Evolutionary conservation across 768 basidiomycete species (phyloP), one percentile per base, ranked within the genome.

Genomic region (Termitomyces titanicus): DNA sequence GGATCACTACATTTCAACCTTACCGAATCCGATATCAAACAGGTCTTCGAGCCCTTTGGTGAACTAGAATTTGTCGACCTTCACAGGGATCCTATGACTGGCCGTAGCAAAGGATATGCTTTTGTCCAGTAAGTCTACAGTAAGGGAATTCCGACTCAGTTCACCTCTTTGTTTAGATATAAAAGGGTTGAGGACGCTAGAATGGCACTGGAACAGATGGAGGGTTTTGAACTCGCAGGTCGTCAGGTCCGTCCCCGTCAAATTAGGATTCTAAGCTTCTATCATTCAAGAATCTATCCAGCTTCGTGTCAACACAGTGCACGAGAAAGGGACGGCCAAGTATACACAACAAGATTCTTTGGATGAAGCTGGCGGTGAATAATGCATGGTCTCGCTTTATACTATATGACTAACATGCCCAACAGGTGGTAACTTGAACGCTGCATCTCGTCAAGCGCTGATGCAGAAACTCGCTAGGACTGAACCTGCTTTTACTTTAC

Each of bases 401-500:
- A n/a, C 52, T 49, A 27, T 15, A 33, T 40, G 22, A 38, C 48
- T 66, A 18, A 67, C 48, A 43, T 43, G 12, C 6, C 20, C 3
- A 43, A 37, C 67, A 95, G 93, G 90, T 73, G 92, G 91, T 91
- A 93, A 93, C 82, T 84, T 97, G 80, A 97, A 97, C 79, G 92
- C 92, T 79, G 92, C 91, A 67, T 93, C 94, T 69, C 92, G 97
- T 76, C 94, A 97, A 80, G 92, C 94, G 72, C 92, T 99, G 79
- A 99, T 99, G 97, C 93, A 95, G 77, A 99, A 98, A 86, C 92
- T 99, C 83, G 94, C 97, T 72, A 93, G 97, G 79, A 91, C 85
- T 74, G 90, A 92, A 65, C 77, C 82, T 43, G 71, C 85, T 47
- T 72, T 81, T 47, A 68, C 74, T 53, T 78, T 75, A 65, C 79